These are phyloP conservation scores for Paramecium octaurelia DNA, from an alignment of 73 alveolate genomes.

Conservation along the genomic window DNA sequence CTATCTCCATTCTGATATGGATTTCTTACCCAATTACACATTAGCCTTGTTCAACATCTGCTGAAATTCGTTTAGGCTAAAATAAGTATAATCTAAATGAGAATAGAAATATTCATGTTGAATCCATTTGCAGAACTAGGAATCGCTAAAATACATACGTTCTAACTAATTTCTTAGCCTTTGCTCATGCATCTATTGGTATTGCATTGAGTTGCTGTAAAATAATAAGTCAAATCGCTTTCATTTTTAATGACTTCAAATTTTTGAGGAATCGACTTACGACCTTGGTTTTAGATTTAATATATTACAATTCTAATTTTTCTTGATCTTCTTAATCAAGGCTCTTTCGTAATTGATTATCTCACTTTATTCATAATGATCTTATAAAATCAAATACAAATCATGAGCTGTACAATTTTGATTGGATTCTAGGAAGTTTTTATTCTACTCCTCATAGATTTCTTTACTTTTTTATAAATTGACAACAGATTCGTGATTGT, in stretches of 20 bases:
- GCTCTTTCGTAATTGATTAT: background rate
- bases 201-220: background rate
- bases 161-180: background rate
- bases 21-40: background rate
- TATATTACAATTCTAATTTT: background rate
- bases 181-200: background rate
- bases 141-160: background rate
- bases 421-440: slow-evolving; percentile 32
- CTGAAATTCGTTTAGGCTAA: slow-evolving; percentile 18
- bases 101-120: slow-evolving; percentile 35
- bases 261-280: background rate
- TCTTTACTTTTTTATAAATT: slow-evolving; percentile 17
- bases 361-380: background rate
- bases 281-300: background rate
- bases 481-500: background rate
- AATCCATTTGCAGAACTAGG: background rate
- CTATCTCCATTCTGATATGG: slow-evolving; percentile 21
- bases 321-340: background rate
- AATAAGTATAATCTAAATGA: slow-evolving; percentile 39
- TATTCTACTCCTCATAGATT: background rate
- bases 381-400: slow-evolving; percentile 18
- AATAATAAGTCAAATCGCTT: background rate
- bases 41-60: slow-evolving; percentile 3
- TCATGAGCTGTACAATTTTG: slow-evolving; percentile 40
- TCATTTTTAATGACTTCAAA: background rate